These are phyloP conservation scores for Coccomyxa sp. DNA, from an alignment of 139 green algal genomes.

Conservation along the genomic window DNA sequence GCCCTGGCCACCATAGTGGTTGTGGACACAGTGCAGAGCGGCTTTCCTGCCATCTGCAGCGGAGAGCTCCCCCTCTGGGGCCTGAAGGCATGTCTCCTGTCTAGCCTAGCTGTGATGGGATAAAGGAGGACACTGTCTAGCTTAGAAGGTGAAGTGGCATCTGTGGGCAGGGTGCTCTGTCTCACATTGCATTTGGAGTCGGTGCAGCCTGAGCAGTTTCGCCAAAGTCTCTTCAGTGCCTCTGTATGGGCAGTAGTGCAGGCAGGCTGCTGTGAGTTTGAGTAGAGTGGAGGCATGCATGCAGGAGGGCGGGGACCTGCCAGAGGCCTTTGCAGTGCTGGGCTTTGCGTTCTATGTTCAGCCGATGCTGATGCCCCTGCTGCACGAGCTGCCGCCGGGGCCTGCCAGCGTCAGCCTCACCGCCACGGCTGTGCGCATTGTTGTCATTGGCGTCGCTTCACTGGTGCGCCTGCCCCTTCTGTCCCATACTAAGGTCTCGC, in stretches of 20 bases:
- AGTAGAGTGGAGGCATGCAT: too few relatives aligned
- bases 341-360: slow-evolving; percentile 59
- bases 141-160: too few relatives aligned
- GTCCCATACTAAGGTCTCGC: too few relatives aligned
- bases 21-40: slow-evolving; percentile 3
- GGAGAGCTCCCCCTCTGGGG: slow-evolving; percentile 60
- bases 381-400: slow-evolving; percentile 48
- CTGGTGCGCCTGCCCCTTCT: too few relatives aligned
- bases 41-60: slow-evolving; percentile 57
- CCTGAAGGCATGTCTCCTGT: slow-evolving; percentile 28
- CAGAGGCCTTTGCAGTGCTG: slow-evolving; percentile 41
- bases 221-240: background rate
- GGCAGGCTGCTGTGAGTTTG: too few relatives aligned
- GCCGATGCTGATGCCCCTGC: slow-evolving; percentile 52
- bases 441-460: slow-evolving; percentile 23
- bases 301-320: slow-evolving; percentile 18
- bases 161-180: too few relatives aligned
- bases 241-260: background rate
- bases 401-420: slow-evolving; percentile 24
- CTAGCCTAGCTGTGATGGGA: too few relatives aligned
- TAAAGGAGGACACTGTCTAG: too few relatives aligned
- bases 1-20: slow-evolving; percentile 47
- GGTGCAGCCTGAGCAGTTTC: background rate
- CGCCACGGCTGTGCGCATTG: slow-evolving; percentile 23
- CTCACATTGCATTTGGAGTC: too few relatives aligned